Evolutionary conservation across 78 protist species (phyloP), one percentile per base, ranked within the genome.

Genomic region (Dictyostelium purpureum): DNA sequence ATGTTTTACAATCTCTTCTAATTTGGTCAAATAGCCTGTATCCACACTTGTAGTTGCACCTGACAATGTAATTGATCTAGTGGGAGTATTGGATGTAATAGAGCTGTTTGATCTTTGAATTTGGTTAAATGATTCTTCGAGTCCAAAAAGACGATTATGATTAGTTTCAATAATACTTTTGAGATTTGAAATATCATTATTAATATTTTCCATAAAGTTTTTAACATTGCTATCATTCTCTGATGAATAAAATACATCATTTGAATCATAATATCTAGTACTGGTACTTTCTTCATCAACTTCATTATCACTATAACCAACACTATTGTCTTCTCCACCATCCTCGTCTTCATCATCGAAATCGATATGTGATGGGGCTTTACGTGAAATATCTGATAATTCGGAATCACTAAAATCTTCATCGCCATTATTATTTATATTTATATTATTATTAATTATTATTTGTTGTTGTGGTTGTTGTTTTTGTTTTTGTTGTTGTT

Each of bases 1-100:
- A 21, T 45, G 54, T 66, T 85, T 85, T n/a, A 85, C 92, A 70
- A 75, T 21, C n/a, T 73, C 92, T 42, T 85, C 92, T 4, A 85
- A 76, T 57, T 45, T 85, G 2, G 74, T 4, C 5, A 85, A 42
- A 57, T 85, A 85, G 2, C 52, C 40, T 40, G n/a, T 69, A 63
- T 63, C 71, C 0, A 63, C 71, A 19, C 26, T 33, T 5, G 71
- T 63, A 28, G 42, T 18, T 28, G 19, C 12, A 59, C 10, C 40
- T 6, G 9, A 0, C 9, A 2, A 0, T 54, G 63, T 10, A n/a
- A 28, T 52, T 14, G 79, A 7, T 33, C 63, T 28, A 49, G 79
- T 16, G 31, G 45, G 43, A 7, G 79, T 82, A 1, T 51, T 45
- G 6, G 77, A 28, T 7, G 28, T 52, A 54, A 51, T 85, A 6